Evolutionary conservation across 768 basidiomycete species (phyloP), one percentile per base, ranked within the genome.

Genomic region (Butyriboletus loyo): DNA sequence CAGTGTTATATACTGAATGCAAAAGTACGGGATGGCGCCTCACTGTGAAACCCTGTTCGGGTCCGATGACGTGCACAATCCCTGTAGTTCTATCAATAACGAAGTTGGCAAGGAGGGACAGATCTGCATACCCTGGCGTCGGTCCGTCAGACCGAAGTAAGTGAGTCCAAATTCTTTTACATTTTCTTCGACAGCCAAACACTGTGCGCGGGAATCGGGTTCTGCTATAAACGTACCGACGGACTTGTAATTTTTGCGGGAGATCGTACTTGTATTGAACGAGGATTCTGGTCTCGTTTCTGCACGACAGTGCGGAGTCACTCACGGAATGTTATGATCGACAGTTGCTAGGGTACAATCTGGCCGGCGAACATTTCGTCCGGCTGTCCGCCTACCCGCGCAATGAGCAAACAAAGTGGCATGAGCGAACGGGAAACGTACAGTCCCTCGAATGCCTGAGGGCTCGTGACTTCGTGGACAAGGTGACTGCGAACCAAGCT

Each of bases 401-500:
- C 34, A 7, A 49, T 59, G 43, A 64, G 59, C 40, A 60, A 42
- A 30, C 22, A 50, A 27, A 46, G 50, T 36, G 30, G 27, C 31
- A 24, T 24, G 44, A 24, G 13, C 35, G 21, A 34, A 46, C 34
- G 7, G 19, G 19, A 3, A 57, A 73, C 84, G 68, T 59, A 87
- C 83, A 93, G 75, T 64, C 90, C 90, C 71, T 92, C 90, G 63
- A 92, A 92, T 3, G 92, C 92, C 70, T 95, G 92, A 36, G 92
- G 92, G 52, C 86, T 89, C n/a, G 92, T 94, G 47, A 95, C 92
- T 76, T 94, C 92, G 61, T 94, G 92, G 22, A 96, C 89, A 32
- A 82, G 74, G 61, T 82, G 81, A 52, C 81, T 75, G 47, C 25
- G 13, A 50, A 21, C 27, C 22, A 43, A 46, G 42, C 21, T 57